Evolutionary conservation across 202 grass and related monocot genomes (phyloP).

Genomic region (Brachypodium distachyon): DNA sequence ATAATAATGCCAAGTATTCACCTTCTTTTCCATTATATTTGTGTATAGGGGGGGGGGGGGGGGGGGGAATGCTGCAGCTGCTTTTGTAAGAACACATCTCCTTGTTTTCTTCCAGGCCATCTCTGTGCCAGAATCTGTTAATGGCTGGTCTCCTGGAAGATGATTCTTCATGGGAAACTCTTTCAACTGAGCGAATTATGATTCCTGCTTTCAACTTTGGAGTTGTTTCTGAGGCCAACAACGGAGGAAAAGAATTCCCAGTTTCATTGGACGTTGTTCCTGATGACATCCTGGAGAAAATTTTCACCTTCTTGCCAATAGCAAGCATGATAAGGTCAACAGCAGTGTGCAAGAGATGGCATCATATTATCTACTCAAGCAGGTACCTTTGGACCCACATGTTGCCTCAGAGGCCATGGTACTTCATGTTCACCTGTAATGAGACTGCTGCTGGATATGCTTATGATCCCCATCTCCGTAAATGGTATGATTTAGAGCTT

Average conservation of each 20-base stretch:
- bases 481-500: constrained; percentile 76
- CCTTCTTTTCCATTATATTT: background rate
- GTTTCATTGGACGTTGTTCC: constrained; percentile 63
- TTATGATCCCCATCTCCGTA: constrained; percentile 67
- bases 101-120: constrained; percentile 50
- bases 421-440: constrained; percentile 87
- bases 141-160: constrained; percentile 34
- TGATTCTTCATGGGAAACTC: constrained; percentile 51
- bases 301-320: constrained; percentile 74
- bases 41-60: too few relatives aligned
- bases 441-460: constrained; percentile 59
- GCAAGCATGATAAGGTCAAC: constrained; percentile 61
- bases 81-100: background rate
- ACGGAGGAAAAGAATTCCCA: constrained; percentile 29
- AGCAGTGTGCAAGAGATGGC: constrained; percentile 72
- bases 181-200: constrained; percentile 29
- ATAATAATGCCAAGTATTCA: background rate
- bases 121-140: background rate
- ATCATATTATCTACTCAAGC: constrained; percentile 53
- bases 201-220: constrained; percentile 17
- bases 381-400: constrained; percentile 62
- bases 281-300: constrained; percentile 73
- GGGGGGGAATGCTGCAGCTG: too few relatives aligned
- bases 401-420: constrained; percentile 70
- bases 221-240: constrained; percentile 20